phyloP scores from a whole-genome alignment of 345 rosid genomes.

The Salix viminalis region DNA sequence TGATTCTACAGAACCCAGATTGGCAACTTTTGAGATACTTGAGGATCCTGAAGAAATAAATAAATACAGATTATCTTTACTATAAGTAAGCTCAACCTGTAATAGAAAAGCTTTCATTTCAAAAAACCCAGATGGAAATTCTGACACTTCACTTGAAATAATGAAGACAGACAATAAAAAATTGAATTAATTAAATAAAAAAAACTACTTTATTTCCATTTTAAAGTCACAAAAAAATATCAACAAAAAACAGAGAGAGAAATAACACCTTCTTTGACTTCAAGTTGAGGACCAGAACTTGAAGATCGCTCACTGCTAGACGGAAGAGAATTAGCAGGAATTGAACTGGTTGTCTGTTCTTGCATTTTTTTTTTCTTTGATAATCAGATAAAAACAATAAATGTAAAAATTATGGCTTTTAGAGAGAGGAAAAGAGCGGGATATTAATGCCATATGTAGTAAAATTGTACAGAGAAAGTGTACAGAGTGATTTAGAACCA shows the following conservation, averaged over 20 bases:
- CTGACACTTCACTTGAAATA: neutral
- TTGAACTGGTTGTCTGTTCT: conserved; percentile 74
- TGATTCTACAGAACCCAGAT: conserved; percentile 1
- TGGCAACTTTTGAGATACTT: neutral
- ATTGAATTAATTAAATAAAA: neutral
- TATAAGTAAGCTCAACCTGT: neutral
- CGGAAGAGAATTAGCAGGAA: conserved; percentile 78
- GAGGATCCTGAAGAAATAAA: neutral
- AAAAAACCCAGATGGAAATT: conserved; percentile 6
- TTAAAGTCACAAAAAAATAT: neutral
- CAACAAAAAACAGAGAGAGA: neutral
- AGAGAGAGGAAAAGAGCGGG: conserved; percentile 45
- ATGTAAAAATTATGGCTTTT: neutral
- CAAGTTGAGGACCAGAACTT: conserved; percentile 82
- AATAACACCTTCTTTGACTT: conserved; percentile 72
- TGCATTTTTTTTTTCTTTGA: conserved; percentile 45
- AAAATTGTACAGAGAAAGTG: conserved; percentile 1
- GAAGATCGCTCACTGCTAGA: conserved; percentile 98
- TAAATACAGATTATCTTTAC: neutral
- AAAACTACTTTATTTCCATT: neutral
- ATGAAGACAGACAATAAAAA: neutral
- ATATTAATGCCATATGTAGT: conserved; percentile 32
- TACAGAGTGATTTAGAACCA: conserved; percentile 15
- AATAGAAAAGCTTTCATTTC: neutral
- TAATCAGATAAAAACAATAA: neutral